Evolutionary conservation across 306 rosid genomes (phyloP), one percentile per base, ranked within the genome.

Genomic region (Crotalaria pallida): DNA sequence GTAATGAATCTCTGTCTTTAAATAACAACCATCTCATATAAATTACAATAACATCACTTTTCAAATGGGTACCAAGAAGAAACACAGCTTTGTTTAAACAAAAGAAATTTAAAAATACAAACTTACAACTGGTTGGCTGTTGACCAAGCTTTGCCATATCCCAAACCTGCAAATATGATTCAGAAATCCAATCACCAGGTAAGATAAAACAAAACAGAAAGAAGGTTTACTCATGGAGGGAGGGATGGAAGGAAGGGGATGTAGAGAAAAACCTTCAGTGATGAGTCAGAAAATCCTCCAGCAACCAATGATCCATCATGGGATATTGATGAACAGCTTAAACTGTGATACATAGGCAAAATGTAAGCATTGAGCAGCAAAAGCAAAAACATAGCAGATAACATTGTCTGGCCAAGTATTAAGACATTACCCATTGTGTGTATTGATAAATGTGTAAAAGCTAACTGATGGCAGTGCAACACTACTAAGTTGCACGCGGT

Each of bases 101-200:
- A 49, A 76, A n/a, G 23, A 66, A 36, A 21, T 36, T 43, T 51
- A 58, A 13, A 56, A 52, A 59, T 34, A 67, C 38, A 67, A 76
- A 91, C 96, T 87, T 83, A 89, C 99, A 81, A 77, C 23, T 83
- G 58, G 62, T 70, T 52, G 81, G 41, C 69, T 84, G 92, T 73
- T 89, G 96, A 81, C 99, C 96, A 72, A 95, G 92, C 85, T 86
- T 89, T 71, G 97, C 89, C 96, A 91, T 95, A 84, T 95, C 97
- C 99, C 99, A 95, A 23, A 95, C 85, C 99, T 94, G 77, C 11
- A 9, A 15, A 81, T 31, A 77, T 23, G 50, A 59, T 78, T 63
- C 43, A 65, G 15, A 69, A 66, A 40, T 48, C 13, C 48, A 72
- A 64, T 36, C 56, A 50, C 21, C 59, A 11, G 12, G 62, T 29